Base-by-base conservation (phyloP, 2,329 filamentous ascomycete genomes). In the Ascochyta clinopodiicola region DNA sequence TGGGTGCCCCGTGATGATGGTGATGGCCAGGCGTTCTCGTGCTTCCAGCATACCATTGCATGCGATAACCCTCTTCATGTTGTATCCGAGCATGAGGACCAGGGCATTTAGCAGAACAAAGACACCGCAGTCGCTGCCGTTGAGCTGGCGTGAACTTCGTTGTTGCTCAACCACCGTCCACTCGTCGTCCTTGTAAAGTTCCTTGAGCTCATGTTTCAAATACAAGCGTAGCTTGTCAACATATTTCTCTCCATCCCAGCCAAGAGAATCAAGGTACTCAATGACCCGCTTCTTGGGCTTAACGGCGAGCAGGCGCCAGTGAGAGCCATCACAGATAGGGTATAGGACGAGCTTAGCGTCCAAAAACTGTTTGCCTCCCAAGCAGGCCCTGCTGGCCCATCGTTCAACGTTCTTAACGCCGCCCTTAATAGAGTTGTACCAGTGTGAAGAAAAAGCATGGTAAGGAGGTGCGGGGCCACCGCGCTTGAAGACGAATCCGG, bases 71-170 rank as follows among this genome's bases (percentile, higher is more conserved):
- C 63, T 63, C 1, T 51, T 61, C 6, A 73, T 70, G 6, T 77
- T 71, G 12, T 77, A 65, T 1, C 76, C 78, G 15, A 76, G 72
- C 2, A 80, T 74, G 29, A 79, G 66, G 51, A 86, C 89, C 43
- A 91, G 82, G 15, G 84, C 87, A 67, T 93, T 94, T 17, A 89
- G 84, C 61, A 91, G 86, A 13, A 88, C 85, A 70, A 91, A 91
- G 3, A 92, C 84, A n/a, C 90, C 90, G 63, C 90, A 93, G 70
- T 93, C 90, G 67, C 83, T 86, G 1, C 82, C 82, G 67, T 93
- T 93, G 24, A 76, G 79, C 71, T 93, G 90, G 2, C 49, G 44
- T 4, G 60, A 81, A 32, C 83, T 84, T 15, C 75, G 72, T 50
- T 71, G 68, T 39, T 82, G 79, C n/a, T 75, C 70, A 7, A 83